Conservation (phyloP, 2,329 filamentous ascomycete species). For the Cladophialophora psammophila region DNA sequence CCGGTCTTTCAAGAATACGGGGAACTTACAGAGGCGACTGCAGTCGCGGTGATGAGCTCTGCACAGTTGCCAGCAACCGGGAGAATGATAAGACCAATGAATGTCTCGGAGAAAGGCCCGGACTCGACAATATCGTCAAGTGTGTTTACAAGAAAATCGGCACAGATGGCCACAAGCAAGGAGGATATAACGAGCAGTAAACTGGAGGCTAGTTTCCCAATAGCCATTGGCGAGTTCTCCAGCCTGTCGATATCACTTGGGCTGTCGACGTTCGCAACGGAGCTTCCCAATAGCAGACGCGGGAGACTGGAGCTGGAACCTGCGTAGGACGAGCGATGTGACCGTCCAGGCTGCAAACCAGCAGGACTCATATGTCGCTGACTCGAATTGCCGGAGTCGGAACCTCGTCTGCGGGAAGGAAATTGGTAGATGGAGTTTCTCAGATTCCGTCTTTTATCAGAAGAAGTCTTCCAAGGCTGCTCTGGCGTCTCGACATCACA, state of each 20-base stretch:
- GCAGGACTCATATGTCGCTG: constrained; percentile 3
- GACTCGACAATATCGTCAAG: constrained; percentile 74
- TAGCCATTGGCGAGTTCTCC: constrained; percentile 68
- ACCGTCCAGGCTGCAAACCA: not conserved
- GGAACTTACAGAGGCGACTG: not conserved
- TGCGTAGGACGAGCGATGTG: constrained; percentile 6
- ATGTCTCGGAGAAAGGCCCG: constrained; percentile 76
- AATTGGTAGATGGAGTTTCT: constrained; percentile 15
- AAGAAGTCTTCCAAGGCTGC: not conserved
- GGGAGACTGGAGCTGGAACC: constrained; percentile 15
- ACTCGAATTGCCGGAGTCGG: constrained; percentile 4
- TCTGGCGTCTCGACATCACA: not conserved
- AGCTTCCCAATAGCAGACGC: constrained; percentile 19
- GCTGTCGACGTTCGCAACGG: not conserved
- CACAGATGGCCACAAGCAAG: constrained; percentile 73
- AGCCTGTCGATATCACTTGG: constrained; percentile 25
- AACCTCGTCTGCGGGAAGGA: not conserved
- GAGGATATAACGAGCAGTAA: constrained; percentile 75
- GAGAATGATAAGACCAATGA: constrained; percentile 79
- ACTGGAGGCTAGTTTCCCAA: constrained; percentile 75
- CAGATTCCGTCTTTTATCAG: constrained; percentile 2
- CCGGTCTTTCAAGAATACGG: not conserved
- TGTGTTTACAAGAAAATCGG: constrained; percentile 77
- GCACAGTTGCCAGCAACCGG: constrained; percentile 82
- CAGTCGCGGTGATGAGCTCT: constrained; percentile 79